Percentiles rank a stretch among this genome's conserved stretches.
Conservation (phyloP, 228 moss, liverwort and hornwort species). For the Sphagnum magellanicum region DNA sequence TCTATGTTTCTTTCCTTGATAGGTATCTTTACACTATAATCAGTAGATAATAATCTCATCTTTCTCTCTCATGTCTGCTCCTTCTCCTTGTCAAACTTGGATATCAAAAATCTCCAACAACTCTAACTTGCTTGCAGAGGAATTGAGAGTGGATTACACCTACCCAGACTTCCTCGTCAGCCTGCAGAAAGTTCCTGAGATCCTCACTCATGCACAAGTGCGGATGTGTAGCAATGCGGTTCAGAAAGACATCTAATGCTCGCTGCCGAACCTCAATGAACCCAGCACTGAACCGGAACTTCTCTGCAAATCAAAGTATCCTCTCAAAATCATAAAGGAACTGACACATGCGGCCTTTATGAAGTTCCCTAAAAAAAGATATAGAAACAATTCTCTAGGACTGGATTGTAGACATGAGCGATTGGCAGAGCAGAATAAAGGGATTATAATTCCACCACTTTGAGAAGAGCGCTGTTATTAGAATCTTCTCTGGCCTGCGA, state of each 20-base stretch:
- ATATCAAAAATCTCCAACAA: slow-evolving; percentile 4
- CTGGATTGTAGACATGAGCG: neutral
- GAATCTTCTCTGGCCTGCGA: slow-evolving; percentile 87
- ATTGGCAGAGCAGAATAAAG: no score
- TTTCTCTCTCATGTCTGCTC: neutral
- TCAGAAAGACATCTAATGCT: slow-evolving; percentile 38
- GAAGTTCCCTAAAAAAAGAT: neutral
- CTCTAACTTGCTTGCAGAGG: no score
- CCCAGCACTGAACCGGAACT: slow-evolving; percentile 61
- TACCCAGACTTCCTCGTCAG: slow-evolving; percentile 62
- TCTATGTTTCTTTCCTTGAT: neutral
- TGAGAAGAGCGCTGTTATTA: slow-evolving; percentile 86
- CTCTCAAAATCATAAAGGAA: slow-evolving; percentile 2
- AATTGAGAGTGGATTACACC: slow-evolving; percentile 1
- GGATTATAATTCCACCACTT: no score
- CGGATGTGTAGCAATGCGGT: slow-evolving; percentile 49
- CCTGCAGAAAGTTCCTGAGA: slow-evolving; percentile 54
- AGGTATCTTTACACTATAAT: no score
- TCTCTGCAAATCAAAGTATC: slow-evolving; percentile 34
- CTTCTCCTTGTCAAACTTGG: neutral
- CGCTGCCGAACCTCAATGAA: slow-evolving; percentile 51
- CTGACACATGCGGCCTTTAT: neutral
- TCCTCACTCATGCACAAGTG: slow-evolving; percentile 55
- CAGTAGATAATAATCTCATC: neutral
- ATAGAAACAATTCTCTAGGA: neutral